Base-by-base conservation (phyloP, 2,329 filamentous ascomycete genomes). In the Diaporthe vexans region DNA sequence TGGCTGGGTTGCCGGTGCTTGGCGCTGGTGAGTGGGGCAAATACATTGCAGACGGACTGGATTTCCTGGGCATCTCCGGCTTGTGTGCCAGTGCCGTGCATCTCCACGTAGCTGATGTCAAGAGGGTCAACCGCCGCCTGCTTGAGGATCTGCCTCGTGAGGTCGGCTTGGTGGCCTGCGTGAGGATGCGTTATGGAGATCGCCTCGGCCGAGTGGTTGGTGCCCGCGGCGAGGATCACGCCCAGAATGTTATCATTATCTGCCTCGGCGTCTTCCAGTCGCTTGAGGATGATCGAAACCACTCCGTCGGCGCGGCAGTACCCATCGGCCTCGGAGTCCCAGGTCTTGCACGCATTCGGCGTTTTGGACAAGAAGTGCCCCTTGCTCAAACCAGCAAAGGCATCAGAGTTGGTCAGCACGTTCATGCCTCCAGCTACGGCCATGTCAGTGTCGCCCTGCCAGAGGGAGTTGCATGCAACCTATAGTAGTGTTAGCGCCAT, bases 161-260 rank as follows among this genome's bases (percentile, higher is more conserved):
- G 83, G 74, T 86, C 86, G 46, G 89, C 86, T 77, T 95, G 93
- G 0, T 90, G 88, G 40, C 87, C 89, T 5, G 86, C 89, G 76
- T 94, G 91, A 0, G 94, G 93, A 43, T 91, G 90, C 0, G 93
- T 95, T 75, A 95, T 95, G 0, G 92, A 94, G 1, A 90, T 87
- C 10, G 92, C 88, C 77, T 94, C 89, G 1, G 91, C 91, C 0
- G 91, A 94, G 79, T 95, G 93, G 80, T 95, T 95, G 56, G 92
- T 94, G 0, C 86, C 88, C 0, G 91, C 88, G 1, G 87, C 90
- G 0, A 90, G 83, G 69, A 94, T 91, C 76, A 91, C 89, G 29
- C 88, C 92, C 4, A 93, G 84, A 26, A 85, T 93, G 88, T 65
- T 90, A 89, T 94, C 92, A 63, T 91, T 91, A 79, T 94, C 92